A percentile compares a stretch with the other conserved stretches of the same genome.
Conservation (phyloP, 768 basidiomycete species). For the Auricularia sp. region DNA sequence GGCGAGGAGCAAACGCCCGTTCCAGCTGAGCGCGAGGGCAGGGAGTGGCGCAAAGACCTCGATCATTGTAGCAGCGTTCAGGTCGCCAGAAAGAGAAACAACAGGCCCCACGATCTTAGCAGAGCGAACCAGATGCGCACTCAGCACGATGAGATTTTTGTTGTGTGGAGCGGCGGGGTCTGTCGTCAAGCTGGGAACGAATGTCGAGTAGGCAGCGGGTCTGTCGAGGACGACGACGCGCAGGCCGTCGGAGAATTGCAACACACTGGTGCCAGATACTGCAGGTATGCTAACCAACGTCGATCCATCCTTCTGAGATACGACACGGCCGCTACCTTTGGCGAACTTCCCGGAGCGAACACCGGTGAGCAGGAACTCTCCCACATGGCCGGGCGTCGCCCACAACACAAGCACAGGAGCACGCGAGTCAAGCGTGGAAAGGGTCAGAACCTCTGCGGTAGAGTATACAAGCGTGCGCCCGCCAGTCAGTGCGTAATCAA, state of each 20-base stretch:
- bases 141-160: background rate
- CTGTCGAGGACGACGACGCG: background rate
- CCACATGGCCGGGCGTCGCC: background rate
- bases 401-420: background rate
- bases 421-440: background rate
- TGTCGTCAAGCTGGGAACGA: background rate
- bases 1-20: conserved; percentile 20
- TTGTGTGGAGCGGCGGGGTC: background rate
- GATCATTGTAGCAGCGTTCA: conserved; percentile 35
- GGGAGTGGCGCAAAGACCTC: conserved; percentile 32
- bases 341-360: background rate
- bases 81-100: conserved; percentile 25
- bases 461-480: background rate
- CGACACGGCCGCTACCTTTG: background rate
- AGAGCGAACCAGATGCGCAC: background rate
- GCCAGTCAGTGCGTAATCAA: background rate
- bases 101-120: background rate
- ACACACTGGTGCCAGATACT: background rate
- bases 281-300: background rate
- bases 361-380: background rate
- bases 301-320: background rate
- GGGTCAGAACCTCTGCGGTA: background rate
- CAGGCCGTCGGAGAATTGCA: background rate
- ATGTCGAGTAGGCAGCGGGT: background rate
- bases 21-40: conserved; percentile 32